Percentiles rank a stretch among this genome's conserved stretches.
Evolutionary conservation across 768 basidiomycete genomes (phyloP).

Genomic region (Postia placenta): DNA sequence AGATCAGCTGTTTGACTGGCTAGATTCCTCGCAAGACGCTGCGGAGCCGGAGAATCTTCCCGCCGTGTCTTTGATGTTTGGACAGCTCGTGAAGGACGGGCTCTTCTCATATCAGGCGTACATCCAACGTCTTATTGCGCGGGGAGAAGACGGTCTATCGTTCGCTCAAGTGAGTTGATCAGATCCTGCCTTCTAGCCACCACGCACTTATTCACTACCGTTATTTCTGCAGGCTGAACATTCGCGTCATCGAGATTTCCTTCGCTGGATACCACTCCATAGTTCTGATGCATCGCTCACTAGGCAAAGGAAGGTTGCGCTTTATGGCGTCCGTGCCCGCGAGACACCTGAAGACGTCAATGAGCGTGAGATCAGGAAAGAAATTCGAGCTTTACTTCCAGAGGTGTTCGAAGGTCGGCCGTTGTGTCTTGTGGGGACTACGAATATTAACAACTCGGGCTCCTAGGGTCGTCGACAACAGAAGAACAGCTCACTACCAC

Average conservation of each 20-base stretch:
- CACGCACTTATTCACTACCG: neutral
- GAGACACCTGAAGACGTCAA: slow-evolving; percentile 66
- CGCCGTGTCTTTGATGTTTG: slow-evolving; percentile 62
- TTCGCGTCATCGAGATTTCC: slow-evolving; percentile 65
- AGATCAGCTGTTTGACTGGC: slow-evolving; percentile 76
- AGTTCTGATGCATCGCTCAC: slow-evolving; percentile 51
- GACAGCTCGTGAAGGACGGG: slow-evolving; percentile 61
- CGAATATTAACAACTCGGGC: neutral
- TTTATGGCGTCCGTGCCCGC: slow-evolving; percentile 65
- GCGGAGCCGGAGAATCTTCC: slow-evolving; percentile 49
- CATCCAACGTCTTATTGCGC: slow-evolving; percentile 74
- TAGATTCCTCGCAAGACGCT: slow-evolving; percentile 61
- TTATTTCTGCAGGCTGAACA: slow-evolving; percentile 28
- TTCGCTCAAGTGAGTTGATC: slow-evolving; percentile 40
- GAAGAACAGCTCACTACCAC: slow-evolving; percentile 8
- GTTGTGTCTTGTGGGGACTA: neutral
- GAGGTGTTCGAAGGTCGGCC: slow-evolving; percentile 58
- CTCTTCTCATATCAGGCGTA: slow-evolving; percentile 73
- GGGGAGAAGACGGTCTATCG: slow-evolving; percentile 61
- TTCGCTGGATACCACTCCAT: slow-evolving; percentile 69
- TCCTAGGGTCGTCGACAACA: slow-evolving; percentile 9
- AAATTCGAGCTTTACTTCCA: slow-evolving; percentile 59
- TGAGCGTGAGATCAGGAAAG: slow-evolving; percentile 66
- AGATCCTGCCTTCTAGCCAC: neutral
- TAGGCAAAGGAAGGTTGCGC: slow-evolving; percentile 61